Evolutionary conservation across 306 rosid genomes (phyloP).

Genomic region (Fragaria vesca): DNA sequence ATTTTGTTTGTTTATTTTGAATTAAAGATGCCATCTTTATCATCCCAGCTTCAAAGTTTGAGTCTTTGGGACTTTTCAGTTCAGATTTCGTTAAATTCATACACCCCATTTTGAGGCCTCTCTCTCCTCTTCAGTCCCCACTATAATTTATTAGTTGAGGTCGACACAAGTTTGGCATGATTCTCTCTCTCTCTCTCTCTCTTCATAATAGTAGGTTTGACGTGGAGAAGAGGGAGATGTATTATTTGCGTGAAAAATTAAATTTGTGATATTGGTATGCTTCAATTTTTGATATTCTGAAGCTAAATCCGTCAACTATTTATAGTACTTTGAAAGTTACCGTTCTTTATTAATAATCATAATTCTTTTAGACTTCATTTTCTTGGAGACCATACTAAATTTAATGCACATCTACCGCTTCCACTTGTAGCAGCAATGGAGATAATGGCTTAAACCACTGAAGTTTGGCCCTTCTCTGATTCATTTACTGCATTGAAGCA

Average conservation of each 20-base stretch:
- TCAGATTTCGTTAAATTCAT: constrained; percentile 11
- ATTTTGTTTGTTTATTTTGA: background rate
- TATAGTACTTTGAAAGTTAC: constrained; percentile 24
- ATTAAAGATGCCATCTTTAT: constrained; percentile 7
- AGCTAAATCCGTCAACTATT: constrained; percentile 22
- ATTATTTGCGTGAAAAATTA: constrained; percentile 13
- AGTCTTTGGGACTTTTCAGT: constrained; percentile 5
- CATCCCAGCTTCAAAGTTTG: background rate
- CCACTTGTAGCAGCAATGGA: constrained; percentile 42
- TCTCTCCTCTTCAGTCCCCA: constrained; percentile 2
- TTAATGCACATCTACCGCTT: constrained; percentile 45
- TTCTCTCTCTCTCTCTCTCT: constrained; percentile 12
- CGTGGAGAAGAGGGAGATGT: constrained; percentile 13
- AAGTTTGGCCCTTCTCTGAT: constrained; percentile 31
- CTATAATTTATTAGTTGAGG: constrained; percentile 14
- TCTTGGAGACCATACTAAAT: constrained; percentile 29
- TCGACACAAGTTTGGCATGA: constrained; percentile 8
- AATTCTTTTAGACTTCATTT: background rate
- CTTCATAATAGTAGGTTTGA: constrained; percentile 21
- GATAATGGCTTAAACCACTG: constrained; percentile 28
- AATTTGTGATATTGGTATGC: background rate
- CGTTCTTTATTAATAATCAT: background rate
- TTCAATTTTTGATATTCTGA: constrained; percentile 1
- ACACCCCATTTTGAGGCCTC: background rate
- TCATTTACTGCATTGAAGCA: constrained; percentile 22